Evolutionary conservation across 2,329 filamentous ascomycete species (phyloP), one percentile per base, ranked within the genome.

Genomic region (Fusarium xylarioides): DNA sequence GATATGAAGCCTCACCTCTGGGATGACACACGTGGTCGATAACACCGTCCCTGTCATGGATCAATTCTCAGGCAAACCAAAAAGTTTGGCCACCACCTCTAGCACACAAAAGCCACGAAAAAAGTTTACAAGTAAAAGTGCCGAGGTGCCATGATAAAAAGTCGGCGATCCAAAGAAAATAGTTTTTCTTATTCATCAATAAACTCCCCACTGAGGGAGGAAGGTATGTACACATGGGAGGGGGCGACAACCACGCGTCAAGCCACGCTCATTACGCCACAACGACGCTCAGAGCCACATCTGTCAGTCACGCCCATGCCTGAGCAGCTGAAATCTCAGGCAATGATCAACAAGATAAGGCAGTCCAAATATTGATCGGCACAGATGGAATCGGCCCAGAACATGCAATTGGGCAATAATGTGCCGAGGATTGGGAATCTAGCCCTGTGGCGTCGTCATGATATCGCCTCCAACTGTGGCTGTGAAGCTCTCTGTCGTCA

Each of bases 161-260:
- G 38, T 44, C 30, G 52, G 43, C 47, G 44, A 47, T 47, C 34
- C 26, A 46, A 44, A 44, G 28, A 50, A 44, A 49, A 44, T 57
- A 37, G 16, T 43, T 56, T 56, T 37, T 55, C 42, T 35, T 67
- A 34, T 43, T 63, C 40, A 50, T 34, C 56, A 30, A 47, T 26
- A 23, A 55, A 59, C 32, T 38, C 30, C 18, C 34, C 34, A 23
- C 40, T 37, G 26, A 37, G 18, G 28, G 30, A 56, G 34, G 58
- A 37, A 55, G 37, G 65, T 32, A n/a, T n/a, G n/a, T n/a, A 37
- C 28, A 64, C 11, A 35, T 16, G 38, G 38, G 35, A 43, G 54
- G 67, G 37, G 71, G 71, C 71, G 46, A 76, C 55, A 61, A 58
- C 70, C 54, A 73, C 66, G 70, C 70, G 62, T 68, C 62, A 74